Evolutionary conservation across 345 rosid species (phyloP), one percentile per base, ranked within the genome.

Genomic region (Eucalyptus erythrocorys): DNA sequence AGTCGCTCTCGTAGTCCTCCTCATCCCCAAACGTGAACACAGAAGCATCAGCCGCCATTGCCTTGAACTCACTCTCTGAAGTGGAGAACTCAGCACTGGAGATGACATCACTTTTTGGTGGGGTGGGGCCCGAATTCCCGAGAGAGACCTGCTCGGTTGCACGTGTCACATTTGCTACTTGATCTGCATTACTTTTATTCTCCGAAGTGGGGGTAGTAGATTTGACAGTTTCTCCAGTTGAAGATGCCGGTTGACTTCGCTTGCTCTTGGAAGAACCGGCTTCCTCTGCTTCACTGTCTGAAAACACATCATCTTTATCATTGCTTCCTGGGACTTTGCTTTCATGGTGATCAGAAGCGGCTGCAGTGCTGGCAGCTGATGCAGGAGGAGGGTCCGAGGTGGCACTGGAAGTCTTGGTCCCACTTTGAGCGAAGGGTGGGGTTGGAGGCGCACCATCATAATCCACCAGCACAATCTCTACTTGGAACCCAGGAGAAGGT

Each of bases 21-120:
- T 96, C 98, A 47, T 97, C 98, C 79, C 99, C 99, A 59, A 97
- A 96, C 37, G 94, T 92, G 91, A 97, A 97, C 66, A 97, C 98
- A 2, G 97, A 97, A 27, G 98, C 97, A 86, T 96, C 99, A 43
- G 99, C 99, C 37, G 99, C 98, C 80, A 97, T 95, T 79, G 95
- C 95, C 88, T 96, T 97, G 88, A 97, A 94, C 88, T 96, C 93
- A 85, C 94, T 97, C 47, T 76, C 84, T 40, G 84, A 76, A 40
- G 47, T 76, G 84, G 47, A 76, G 30, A 76, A 76, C 47, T 37
- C 30, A 7, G 84, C 0, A 5, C 47, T 76, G 84, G 84, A 6
- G 47, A 76, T 1, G 30, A 22, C 84, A 21, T 76, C 84, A 76
- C 84, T 76, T 76, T 76, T 76, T 37, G 84, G 84, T 12, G 47